Percentiles rank a stretch among this genome's conserved stretches.
These are phyloP conservation scores for Globisporangium emineosum DNA, from an alignment of 352 stramenopile genomes.

Conservation along the genomic window DNA sequence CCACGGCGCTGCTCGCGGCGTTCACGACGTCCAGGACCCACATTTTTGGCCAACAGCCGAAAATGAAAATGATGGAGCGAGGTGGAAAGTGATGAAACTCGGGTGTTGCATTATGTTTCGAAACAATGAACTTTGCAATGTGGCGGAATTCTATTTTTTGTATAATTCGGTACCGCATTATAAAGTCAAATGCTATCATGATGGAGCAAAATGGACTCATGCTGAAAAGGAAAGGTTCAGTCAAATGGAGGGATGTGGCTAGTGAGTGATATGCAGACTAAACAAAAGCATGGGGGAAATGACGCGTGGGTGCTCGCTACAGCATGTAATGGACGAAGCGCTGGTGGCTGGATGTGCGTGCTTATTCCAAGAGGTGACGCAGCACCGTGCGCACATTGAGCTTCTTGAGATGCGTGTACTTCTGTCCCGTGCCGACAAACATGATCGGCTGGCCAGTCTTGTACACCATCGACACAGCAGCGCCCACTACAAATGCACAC, in stretches of 20 bases:
- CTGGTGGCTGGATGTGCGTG: neutral
- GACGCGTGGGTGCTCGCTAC: neutral
- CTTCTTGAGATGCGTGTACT: slow-evolving; percentile 99
- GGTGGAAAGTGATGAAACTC: neutral
- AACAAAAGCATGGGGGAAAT: neutral
- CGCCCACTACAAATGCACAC: slow-evolving; percentile 85
- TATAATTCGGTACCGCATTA: neutral
- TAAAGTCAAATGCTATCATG: no score
- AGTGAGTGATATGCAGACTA: no score
- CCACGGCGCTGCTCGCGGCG: slow-evolving; percentile 27
- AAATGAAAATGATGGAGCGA: neutral
- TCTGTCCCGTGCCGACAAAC: slow-evolving; percentile 99
- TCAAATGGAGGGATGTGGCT: no score
- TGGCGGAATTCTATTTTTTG: neutral
- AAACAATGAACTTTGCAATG: no score
- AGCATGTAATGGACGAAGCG: neutral
- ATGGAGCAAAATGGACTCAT: neutral
- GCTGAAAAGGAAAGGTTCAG: neutral
- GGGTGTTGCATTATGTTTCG: no score
- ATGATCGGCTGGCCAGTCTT: slow-evolving; percentile 98
- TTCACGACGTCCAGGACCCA: slow-evolving; percentile 78
- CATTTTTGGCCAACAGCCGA: slow-evolving; percentile 31
- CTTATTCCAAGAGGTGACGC: slow-evolving; percentile 91
- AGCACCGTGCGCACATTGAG: slow-evolving; percentile 96
- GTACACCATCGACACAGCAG: slow-evolving; percentile 99